A percentile compares a stretch with the other conserved stretches of the same genome.
Evolutionary conservation across 2,329 filamentous ascomycete genomes (phyloP).

Genomic region (Neophaeococcomyces mojaviensis): DNA sequence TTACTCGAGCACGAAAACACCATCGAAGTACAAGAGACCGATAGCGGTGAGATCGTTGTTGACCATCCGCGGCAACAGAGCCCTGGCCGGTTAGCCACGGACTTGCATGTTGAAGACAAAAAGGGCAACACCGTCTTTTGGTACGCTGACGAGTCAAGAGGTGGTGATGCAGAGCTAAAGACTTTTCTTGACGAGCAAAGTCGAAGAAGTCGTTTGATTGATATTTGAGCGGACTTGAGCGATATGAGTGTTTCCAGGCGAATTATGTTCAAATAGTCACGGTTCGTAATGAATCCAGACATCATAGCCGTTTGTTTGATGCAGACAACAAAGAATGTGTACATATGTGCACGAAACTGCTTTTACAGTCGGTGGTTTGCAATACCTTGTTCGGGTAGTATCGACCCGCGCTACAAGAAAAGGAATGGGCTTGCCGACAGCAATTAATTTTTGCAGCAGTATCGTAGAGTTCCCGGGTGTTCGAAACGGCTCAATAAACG

Average conservation of each 20-base stretch:
- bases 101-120: conserved; percentile 31
- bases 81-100: background rate
- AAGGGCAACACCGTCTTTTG: conserved; percentile 6
- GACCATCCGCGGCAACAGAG: background rate
- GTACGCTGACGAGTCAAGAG: conserved; percentile 8
- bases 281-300: no score
- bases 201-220: conserved; percentile 4
- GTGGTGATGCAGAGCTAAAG: conserved; percentile 6
- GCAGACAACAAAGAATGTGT: no score
- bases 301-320: no score
- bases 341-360: no score
- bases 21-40: background rate
- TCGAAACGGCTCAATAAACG: no score
- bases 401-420: no score
- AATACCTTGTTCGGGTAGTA: no score
- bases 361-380: no score
- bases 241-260: background rate
- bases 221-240: conserved; percentile 3
- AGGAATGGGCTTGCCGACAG: no score
- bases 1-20: conserved; percentile 1
- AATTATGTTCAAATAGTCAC: no score
- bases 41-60: conserved; percentile 27
- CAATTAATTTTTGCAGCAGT: no score
- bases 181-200: conserved; percentile 6
- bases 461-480: no score